Evolutionary conservation across 352 stramenopile genomes (phyloP).

Genomic region (Globisporangium perplexum): DNA sequence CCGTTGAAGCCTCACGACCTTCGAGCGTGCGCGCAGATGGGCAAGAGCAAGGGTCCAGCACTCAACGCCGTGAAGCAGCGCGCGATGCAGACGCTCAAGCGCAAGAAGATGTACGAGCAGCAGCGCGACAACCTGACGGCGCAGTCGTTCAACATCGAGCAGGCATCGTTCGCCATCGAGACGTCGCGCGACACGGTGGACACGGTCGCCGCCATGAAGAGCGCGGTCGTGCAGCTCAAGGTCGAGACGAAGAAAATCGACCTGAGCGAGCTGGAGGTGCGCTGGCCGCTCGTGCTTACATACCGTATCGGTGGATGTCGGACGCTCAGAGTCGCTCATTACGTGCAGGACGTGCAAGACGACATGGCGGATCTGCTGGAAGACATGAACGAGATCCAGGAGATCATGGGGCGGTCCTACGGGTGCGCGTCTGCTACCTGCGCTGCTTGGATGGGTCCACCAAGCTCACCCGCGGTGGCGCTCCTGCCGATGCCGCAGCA

Average conservation of each 20-base stretch:
- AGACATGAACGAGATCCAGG: conserved; percentile 98
- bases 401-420: conserved; percentile 95
- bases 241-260: conserved; percentile 95
- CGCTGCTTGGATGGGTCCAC: no score
- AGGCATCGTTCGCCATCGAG: conserved; percentile 89
- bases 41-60: conserved; percentile 58
- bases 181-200: conserved; percentile 89
- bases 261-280: conserved; percentile 93
- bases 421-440: conserved; percentile 32
- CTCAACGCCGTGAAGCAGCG: conserved; percentile 78
- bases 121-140: conserved; percentile 74
- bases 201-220: conserved; percentile 95
- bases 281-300: no score
- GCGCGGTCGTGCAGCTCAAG: conserved; percentile 88
- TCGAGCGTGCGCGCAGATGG: conserved; percentile 73
- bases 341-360: conserved; percentile 88
- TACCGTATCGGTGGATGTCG: no score
- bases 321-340: no score
- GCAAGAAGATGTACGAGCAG: conserved; percentile 87
- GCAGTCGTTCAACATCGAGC: conserved; percentile 86
- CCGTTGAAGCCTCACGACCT: no score
- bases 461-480: no score
- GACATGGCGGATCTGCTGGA: conserved; percentile 97
- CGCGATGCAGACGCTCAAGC: conserved; percentile 82
- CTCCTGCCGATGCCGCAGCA: no score